These are phyloP conservation scores for Solanum corneliomulleri DNA, from an alignment of 257 asterid genomes.

Conservation along the genomic window DNA sequence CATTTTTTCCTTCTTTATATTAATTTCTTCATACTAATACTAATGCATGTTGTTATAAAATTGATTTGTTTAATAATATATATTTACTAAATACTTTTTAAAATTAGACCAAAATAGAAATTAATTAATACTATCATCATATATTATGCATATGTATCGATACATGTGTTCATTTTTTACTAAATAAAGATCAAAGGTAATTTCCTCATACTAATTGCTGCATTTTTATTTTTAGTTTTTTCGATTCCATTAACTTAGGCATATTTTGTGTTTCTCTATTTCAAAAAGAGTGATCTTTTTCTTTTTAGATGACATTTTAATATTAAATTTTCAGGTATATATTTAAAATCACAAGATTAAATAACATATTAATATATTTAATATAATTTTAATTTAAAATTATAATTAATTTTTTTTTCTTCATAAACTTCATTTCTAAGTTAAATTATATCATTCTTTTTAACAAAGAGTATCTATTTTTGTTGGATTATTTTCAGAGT, in stretches of 20 bases:
- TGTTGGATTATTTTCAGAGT: neutral
- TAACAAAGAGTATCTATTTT: too few relatives aligned
- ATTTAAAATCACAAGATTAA: too few relatives aligned
- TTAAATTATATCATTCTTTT: too few relatives aligned
- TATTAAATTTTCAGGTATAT: too few relatives aligned
- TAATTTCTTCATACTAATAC: neutral
- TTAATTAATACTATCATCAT: too few relatives aligned
- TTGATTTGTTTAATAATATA: neutral
- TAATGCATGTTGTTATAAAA: neutral
- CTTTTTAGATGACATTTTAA: too few relatives aligned
- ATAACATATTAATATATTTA: too few relatives aligned
- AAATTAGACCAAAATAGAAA: neutral
- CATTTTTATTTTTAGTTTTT: neutral
- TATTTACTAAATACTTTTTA: neutral
- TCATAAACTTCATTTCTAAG: too few relatives aligned
- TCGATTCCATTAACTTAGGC: neutral
- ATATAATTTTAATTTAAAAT: too few relatives aligned
- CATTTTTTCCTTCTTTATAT: neutral
- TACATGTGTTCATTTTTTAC: neutral
- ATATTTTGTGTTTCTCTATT: neutral
- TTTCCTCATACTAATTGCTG: neutral
- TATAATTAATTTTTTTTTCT: too few relatives aligned
- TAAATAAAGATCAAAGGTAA: neutral
- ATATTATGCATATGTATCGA: too few relatives aligned
- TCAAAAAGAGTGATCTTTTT: too few relatives aligned